Evolutionary conservation across 2,329 filamentous ascomycete species (phyloP).

Genomic region (Calonectria pseudoreteaudii): DNA sequence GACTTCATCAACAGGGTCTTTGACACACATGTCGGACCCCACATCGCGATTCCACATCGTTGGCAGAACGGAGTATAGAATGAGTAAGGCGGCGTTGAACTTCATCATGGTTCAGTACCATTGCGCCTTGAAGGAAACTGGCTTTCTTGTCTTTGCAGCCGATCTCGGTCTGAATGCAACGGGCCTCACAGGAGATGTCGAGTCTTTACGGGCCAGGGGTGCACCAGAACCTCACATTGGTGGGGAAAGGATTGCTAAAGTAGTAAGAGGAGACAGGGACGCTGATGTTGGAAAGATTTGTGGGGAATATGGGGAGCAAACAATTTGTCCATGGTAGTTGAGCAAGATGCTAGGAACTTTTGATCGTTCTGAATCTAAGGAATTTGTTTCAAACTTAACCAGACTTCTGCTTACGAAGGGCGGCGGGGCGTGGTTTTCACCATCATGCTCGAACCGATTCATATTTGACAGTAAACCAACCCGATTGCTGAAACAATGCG

Average conservation of each 20-base stretch:
- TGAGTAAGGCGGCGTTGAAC: conserved; percentile 19
- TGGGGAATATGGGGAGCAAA: conserved; percentile 5
- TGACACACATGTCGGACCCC: conserved; percentile 12
- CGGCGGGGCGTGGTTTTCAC: no score
- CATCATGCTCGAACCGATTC: no score
- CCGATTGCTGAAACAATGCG: no score
- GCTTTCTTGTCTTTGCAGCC: conserved; percentile 12
- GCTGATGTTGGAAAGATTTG: conserved; percentile 14
- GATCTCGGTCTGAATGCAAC: conserved; percentile 25
- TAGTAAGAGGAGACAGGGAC: conserved; percentile 20
- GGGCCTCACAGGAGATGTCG: conserved; percentile 3
- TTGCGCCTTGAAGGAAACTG: conserved; percentile 12
- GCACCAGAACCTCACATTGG: conserved; percentile 18
- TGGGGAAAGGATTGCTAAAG: conserved; percentile 18
- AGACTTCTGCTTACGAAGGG: neutral
- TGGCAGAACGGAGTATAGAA: conserved; percentile 17
- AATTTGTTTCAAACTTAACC: neutral
- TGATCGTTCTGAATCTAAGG: neutral
- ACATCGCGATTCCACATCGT: neutral
- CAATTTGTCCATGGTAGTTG: conserved; percentile 16
- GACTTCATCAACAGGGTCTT: conserved; percentile 13
- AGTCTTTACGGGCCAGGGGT: conserved; percentile 10
- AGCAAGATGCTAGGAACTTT: neutral
- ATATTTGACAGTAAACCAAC: no score
- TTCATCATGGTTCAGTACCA: conserved; percentile 23